phyloP scores from a whole-genome alignment of 768 basidiomycete species.

The Trametopsis cervina region DNA sequence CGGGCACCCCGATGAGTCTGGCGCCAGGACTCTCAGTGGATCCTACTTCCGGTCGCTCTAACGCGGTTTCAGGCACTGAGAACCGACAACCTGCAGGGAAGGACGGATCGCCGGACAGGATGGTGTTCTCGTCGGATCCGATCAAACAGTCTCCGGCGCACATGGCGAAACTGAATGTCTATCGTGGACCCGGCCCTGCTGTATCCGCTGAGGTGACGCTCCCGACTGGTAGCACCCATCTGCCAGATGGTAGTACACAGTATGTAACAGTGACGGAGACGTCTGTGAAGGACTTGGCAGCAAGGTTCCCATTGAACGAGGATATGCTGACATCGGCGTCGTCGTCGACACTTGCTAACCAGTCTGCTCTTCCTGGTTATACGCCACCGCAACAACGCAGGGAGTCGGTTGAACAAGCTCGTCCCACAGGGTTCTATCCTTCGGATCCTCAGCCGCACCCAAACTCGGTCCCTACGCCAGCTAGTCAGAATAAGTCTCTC shows the following conservation, averaged over 20 bases:
- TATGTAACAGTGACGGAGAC: constrained; percentile 1
- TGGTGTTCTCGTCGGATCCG: background rate
- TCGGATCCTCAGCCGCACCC: background rate
- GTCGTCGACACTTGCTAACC: constrained; percentile 8
- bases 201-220: constrained; percentile 9
- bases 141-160: background rate
- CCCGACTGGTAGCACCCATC: background rate
- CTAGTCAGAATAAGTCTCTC: background rate
- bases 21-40: background rate
- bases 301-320: constrained; percentile 13
- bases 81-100: background rate
- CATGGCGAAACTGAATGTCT: constrained; percentile 12
- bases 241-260: background rate
- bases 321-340: constrained; percentile 11
- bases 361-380: background rate
- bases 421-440: background rate
- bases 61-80: background rate
- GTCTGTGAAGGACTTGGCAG: constrained; percentile 6
- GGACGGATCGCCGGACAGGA: background rate
- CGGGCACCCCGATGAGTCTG: background rate
- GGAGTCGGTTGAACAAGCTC: background rate
- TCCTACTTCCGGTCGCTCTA: background rate
- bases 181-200: constrained; percentile 4
- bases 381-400: background rate
- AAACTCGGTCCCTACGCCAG: background rate